Conservation (phyloP, 1,284 basidiomycete genomes). For the Porogramme epimiltina region DNA sequence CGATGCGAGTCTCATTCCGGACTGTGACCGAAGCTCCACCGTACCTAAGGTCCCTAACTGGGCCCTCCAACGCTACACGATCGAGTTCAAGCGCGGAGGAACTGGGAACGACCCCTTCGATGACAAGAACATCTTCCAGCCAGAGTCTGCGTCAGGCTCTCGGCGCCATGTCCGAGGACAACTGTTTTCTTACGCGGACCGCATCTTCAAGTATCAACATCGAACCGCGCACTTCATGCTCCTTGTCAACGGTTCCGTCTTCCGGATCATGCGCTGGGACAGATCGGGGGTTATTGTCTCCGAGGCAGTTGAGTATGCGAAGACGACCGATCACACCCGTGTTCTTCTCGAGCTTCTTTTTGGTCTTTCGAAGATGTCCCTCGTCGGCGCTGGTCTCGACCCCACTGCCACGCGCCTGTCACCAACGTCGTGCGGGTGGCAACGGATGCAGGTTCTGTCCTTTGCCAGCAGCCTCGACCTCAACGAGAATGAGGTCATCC, state of each 20-base stretch:
- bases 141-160: background rate
- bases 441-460: too few species aligned
- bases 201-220: background rate
- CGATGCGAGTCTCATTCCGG: background rate
- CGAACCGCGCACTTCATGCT: background rate
- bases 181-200: background rate
- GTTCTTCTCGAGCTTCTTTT: background rate
- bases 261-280: slow-evolving; percentile 2
- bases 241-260: background rate
- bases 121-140: background rate
- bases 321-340: background rate
- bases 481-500: too few species aligned
- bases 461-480: too few species aligned
- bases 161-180: background rate
- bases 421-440: too few species aligned
- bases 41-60: background rate
- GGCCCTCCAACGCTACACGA: background rate
- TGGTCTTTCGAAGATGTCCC: background rate
- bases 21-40: background rate
- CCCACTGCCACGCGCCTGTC: too few species aligned
- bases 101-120: background rate
- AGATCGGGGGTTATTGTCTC: background rate
- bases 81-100: slow-evolving; percentile 4
- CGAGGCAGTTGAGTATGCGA: slow-evolving; percentile 1
- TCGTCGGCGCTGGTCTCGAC: background rate